phyloP scores from a whole-genome alignment of 208 protist genomes.

The Wallacemonas sp. region DNA sequence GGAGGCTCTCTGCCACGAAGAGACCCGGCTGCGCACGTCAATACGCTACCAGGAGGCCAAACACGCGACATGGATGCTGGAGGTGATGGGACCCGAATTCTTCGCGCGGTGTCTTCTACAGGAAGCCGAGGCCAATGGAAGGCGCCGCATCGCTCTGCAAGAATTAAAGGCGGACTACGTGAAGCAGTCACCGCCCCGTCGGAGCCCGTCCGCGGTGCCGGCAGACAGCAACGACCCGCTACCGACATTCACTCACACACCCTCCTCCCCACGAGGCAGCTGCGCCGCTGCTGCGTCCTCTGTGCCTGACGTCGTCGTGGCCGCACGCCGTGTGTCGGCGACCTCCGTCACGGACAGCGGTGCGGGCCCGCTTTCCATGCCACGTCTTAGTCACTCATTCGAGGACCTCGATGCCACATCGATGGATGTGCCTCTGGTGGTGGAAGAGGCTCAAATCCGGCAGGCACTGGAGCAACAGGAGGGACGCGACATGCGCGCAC shows the following conservation, averaged over 20 bases:
- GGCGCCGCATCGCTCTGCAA: neutral
- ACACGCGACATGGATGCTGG: neutral
- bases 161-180: neutral
- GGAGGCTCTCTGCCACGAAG: neutral
- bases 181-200: neutral
- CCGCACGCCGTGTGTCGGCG: neutral
- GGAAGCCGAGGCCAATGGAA: neutral
- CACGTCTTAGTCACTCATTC: too few species aligned
- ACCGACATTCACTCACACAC: neutral
- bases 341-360: neutral
- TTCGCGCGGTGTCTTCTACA: neutral
- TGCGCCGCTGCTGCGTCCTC: neutral
- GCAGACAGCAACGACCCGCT: neutral
- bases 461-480: slow-evolving; percentile 16
- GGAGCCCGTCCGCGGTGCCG: neutral
- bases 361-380: too few species aligned
- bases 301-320: neutral
- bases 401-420: too few species aligned
- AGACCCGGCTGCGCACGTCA: neutral
- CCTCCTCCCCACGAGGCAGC: neutral
- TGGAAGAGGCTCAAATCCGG: slow-evolving; percentile 3
- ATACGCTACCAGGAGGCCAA: neutral
- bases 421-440: neutral
- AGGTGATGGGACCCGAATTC: slow-evolving; percentile 16
- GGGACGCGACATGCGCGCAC: slow-evolving; percentile 11